Evolutionary conservation across 495 filamentous ascomycete genomes (phyloP), one percentile per base, ranked within the genome.

Genomic region (Apodospora peruviana): DNA sequence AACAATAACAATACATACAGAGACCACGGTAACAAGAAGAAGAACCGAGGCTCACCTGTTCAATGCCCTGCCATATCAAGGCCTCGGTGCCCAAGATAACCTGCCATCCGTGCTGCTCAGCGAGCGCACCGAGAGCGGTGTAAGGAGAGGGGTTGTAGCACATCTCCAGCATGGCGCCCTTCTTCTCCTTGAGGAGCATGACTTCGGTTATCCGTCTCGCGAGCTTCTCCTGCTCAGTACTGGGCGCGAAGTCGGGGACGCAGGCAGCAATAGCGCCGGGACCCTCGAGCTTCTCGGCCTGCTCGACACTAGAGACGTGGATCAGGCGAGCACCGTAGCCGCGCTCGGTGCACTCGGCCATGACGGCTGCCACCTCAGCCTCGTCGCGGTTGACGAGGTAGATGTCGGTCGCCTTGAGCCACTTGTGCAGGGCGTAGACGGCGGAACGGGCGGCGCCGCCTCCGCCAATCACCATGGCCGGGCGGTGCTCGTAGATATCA

Each of bases 91-190:
- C 85, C 18, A 81, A 57, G 41, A 88, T 81, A 10, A 88, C 79
- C 64, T 80, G 72, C 85, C 85, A 88, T 5, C 84, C 82, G 14
- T 70, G 69, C 2, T 62, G 62, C 45, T 76, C 69, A 18, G 79
- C 76, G 23, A 85, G 53, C 47, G 66, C 65, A 4, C 74, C 81
- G 44, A 88, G 78, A 51, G 74, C 74, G 0, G 85, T 90, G 64
- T 78, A 79, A 0, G 83, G 83, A 35, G 70, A 66, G 1, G 85
- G 85, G 58, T 87, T 84, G 60, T 90, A 88, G 69, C 84, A 87
- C 85, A 90, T 88, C 67, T 90, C 86, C 52, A 88, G 63, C 32
- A 90, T 80, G 7, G 78, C 78, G 9, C 85, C 85, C 69, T 84
- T 82, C 10, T 47, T 25, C 44, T 71, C 63, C 67, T 69, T 65